Conservation (phyloP, 73 alveolate genomes). For the Paraurostyla sp. region DNA sequence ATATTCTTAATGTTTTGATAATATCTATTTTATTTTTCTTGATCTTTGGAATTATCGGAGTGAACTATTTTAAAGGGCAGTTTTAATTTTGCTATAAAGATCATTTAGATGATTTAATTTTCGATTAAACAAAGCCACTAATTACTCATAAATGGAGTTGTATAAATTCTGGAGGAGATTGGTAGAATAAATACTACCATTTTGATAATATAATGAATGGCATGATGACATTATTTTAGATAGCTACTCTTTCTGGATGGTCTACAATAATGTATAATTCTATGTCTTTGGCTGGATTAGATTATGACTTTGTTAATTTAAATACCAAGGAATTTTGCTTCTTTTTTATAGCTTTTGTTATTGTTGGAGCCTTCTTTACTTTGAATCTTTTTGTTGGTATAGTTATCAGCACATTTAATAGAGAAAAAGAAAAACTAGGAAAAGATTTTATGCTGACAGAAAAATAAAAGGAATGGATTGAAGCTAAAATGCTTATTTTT, state of each 20-base stretch:
- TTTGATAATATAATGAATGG: constrained; percentile 78
- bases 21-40: constrained; percentile 56
- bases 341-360: constrained; percentile 29
- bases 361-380: constrained; percentile 53
- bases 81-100: constrained; percentile 49
- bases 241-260: constrained; percentile 74
- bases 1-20: constrained; percentile 46
- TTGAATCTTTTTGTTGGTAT: constrained; percentile 74
- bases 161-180: constrained; percentile 73
- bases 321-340: not conserved
- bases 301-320: not conserved
- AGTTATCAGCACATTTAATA: constrained; percentile 71
- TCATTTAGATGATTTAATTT: not conserved
- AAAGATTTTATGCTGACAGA: constrained; percentile 35
- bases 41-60: constrained; percentile 62
- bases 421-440: constrained; percentile 70
- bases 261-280: constrained; percentile 48
- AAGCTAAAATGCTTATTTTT: constrained; percentile 4
- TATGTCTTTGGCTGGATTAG: constrained; percentile 50
- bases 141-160: constrained; percentile 13
- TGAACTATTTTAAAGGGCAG: constrained; percentile 61
- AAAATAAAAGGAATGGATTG: constrained; percentile 60
- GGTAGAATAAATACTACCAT: constrained; percentile 67
- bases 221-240: constrained; percentile 37
- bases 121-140: too few relatives aligned